These are phyloP conservation scores for Ceriops zippeliana DNA, from an alignment of 345 rosid genomes.

Conservation along the genomic window DNA sequence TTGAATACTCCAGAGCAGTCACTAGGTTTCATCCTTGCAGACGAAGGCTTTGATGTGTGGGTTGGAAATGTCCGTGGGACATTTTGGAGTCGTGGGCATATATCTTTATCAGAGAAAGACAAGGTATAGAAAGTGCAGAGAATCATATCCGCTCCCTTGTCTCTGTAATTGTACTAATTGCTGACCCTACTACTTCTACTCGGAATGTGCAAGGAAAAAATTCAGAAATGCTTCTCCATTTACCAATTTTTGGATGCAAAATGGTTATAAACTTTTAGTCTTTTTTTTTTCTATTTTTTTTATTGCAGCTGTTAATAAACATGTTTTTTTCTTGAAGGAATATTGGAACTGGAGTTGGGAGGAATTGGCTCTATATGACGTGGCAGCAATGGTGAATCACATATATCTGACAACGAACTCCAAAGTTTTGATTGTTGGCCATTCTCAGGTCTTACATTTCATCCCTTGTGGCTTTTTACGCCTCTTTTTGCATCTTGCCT, in stretches of 20 bases:
- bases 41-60: slow-evolving; percentile 91
- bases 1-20: slow-evolving; percentile 64
- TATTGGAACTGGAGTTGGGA: slow-evolving; percentile 99
- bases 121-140: slow-evolving; percentile 45
- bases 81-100: slow-evolving; percentile 76
- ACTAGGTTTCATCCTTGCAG: slow-evolving; percentile 80
- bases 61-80: slow-evolving; percentile 92
- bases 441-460: slow-evolving; percentile 68
- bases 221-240: not conserved
- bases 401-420: slow-evolving; percentile 48
- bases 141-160: not conserved
- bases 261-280: not conserved
- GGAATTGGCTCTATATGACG: slow-evolving; percentile 79
- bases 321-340: slow-evolving; percentile 44
- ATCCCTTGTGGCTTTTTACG: not conserved
- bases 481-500: slow-evolving; percentile 7
- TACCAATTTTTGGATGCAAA: not conserved
- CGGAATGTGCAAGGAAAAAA: not conserved
- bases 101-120: slow-evolving; percentile 58
- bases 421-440: slow-evolving; percentile 80
- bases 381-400: slow-evolving; percentile 62
- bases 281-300: not conserved
- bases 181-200: too few species aligned
- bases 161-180: not conserved
- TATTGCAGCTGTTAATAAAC: slow-evolving; percentile 6